Percentiles rank a stretch among this genome's conserved stretches.
phyloP scores from a whole-genome alignment of 495 filamentous ascomycete genomes.

The Penicillium ochrochloron region DNA sequence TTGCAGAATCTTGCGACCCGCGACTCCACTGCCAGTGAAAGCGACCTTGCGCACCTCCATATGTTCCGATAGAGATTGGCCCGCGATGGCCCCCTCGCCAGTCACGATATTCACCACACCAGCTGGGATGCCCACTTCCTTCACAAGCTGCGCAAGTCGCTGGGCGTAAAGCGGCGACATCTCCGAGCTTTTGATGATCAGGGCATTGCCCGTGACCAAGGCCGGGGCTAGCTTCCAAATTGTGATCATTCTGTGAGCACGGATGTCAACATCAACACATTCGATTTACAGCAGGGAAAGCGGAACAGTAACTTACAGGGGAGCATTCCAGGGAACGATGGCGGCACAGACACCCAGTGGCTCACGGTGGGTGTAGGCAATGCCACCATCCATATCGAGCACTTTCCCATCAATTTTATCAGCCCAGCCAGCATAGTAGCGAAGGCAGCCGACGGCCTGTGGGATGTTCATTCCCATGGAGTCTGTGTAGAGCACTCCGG shows the following conservation, averaged over 20 bases:
- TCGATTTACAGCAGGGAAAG: background rate
- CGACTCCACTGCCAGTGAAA: conserved; percentile 33
- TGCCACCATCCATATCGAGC: conserved; percentile 30
- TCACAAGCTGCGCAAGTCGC: conserved; percentile 79
- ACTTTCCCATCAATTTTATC: conserved; percentile 41
- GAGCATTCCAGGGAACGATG: conserved; percentile 45
- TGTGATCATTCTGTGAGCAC: conserved; percentile 69
- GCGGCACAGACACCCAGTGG: conserved; percentile 43
- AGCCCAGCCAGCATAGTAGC: conserved; percentile 44
- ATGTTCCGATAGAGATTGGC: conserved; percentile 77
- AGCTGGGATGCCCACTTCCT: conserved; percentile 84
- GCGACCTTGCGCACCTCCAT: conserved; percentile 76
- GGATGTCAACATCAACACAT: background rate
- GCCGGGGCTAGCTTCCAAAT: conserved; percentile 60
- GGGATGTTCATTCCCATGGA: conserved; percentile 31
- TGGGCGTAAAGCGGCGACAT: conserved; percentile 86
- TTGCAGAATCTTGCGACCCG: conserved; percentile 36
- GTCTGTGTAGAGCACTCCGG: conserved; percentile 29
- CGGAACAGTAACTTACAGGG: conserved; percentile 23
- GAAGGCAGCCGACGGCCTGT: conserved; percentile 27
- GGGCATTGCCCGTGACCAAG: conserved; percentile 59
- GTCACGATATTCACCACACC: conserved; percentile 89
- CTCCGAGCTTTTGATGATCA: conserved; percentile 92
- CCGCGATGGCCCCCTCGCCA: conserved; percentile 78
- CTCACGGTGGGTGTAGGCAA: conserved; percentile 39